Base-by-base conservation (phyloP, 352 stramenopile genomes). In the Blastocystis sp. region DNA sequence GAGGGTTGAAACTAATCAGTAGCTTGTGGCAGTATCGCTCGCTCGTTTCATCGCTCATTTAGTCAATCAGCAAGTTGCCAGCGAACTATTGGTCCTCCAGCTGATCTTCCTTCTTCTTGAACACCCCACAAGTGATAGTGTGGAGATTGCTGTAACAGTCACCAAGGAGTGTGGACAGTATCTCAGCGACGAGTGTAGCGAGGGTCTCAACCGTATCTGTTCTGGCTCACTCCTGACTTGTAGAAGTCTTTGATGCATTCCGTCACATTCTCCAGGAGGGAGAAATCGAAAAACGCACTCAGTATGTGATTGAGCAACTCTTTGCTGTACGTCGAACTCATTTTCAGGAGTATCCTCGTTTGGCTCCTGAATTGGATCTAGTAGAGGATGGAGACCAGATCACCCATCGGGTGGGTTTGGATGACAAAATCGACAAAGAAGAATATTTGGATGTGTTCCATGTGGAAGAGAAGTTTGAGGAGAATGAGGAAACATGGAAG, bases 371-470 rank as follows among this genome's bases (percentile, higher is more conserved):
- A 90, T 92, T 99, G 68, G 97, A 99, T 91, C 90, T 99, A 17
- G 97, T 99, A 6, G 97, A 99, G 91, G 93, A 93, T 0, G 96
- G 97, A 15, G 97, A 99, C 90, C 97, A 99, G 92, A 99, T 99
- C 90, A 99, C 96, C 0, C 97, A 99, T 91, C 95, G 98, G 89
- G 93, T 98, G 53, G 94, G 94, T 37, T 92, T 99, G 57, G 96
- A 99, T 89, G 96, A 99, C 89, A 94, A 96, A 35, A 94, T 99
- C 40, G 94, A 98, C 87, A 94, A 94, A 48, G 94, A 99, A 82
- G 96, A 99, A 69, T 93, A 95, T 37, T 92, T 99, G 44, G 96
- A 99, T 91, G 92, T 97, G 1, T 99, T 99, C 92, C 92, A 60
- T 11, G 89, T 96, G 24, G 96, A 99, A 91, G 91, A 93, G 0